Conservation (phyloP, 257 asterid species). For the Verbena officinalis region DNA sequence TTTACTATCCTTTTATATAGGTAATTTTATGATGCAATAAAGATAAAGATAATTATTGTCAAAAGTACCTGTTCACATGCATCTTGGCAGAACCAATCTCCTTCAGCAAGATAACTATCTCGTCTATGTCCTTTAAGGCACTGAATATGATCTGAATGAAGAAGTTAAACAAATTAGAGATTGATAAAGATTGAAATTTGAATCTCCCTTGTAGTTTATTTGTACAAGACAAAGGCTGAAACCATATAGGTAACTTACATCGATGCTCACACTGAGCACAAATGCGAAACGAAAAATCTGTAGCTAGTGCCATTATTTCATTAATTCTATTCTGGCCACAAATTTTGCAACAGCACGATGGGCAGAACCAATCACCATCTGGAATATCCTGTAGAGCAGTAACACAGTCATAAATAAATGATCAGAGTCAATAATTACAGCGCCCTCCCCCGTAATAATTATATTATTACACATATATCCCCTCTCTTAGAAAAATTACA, state of each 20-base stretch:
- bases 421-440: too few relatives aligned
- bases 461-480: too few relatives aligned
- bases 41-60: constrained; percentile 14
- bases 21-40: neutral
- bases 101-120: constrained; percentile 39
- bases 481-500: too few relatives aligned
- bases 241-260: constrained; percentile 53
- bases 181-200: constrained; percentile 2
- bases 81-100: constrained; percentile 70
- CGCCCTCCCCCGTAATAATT: too few relatives aligned
- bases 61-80: constrained; percentile 68
- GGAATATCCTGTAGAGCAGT: constrained; percentile 69
- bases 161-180: constrained; percentile 30
- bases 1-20: constrained; percentile 3
- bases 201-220: neutral
- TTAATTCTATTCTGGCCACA: constrained; percentile 51
- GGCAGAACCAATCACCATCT: constrained; percentile 97
- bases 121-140: constrained; percentile 58
- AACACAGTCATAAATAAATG: constrained; percentile 9
- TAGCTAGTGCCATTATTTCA: constrained; percentile 29
- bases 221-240: constrained; percentile 18
- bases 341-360: constrained; percentile 83
- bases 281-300: constrained; percentile 35
- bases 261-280: constrained; percentile 81
- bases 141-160: constrained; percentile 63